Base-by-base conservation (phyloP, 805 yeast species). In the Ogataea thermomethanolica region DNA sequence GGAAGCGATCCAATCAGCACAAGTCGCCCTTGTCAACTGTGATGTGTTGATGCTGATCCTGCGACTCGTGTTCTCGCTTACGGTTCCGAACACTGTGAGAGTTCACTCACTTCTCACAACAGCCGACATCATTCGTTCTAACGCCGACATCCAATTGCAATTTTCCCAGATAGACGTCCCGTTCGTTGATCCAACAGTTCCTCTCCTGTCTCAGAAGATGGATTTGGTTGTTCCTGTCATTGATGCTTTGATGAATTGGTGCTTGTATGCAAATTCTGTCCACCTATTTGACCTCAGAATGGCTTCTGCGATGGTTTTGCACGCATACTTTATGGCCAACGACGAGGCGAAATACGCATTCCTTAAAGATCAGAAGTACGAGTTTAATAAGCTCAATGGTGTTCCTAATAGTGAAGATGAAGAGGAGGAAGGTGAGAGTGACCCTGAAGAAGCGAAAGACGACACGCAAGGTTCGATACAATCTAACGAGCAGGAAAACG, bases 81-180 rank as follows among this genome's bases (percentile, higher is more conserved):
- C 66, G 4, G 78, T 85, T 2, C 84, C 91, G 8, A 78, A 78
- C 43, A 63, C 71, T 2, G 73, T 90, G 3, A 76, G 95, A 46
- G 73, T 84, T 0, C 57, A 70, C 12, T 84, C 96, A 0, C 67
- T 93, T 24, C 65, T 81, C 4, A 79, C 95, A 0, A 78, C 87
- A 2, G 89, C 95, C 1, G 91, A 83, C 47, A 66, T 90, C 24
- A 81, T 93, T 4, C 65, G 80, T 34, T 73, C 78, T 23, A 88
- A 89, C 57, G 61, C 70, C 3, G 74, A 69, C 2, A 73, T 84
- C 25, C 99, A 93, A 60, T 64, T 66, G 10, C 78, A 78, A 43
- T 83, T 91, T 51, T 71, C 88, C 1, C 79, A 79, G 39, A 80
- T 91, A 10, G 98, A 93, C 60, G 96, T 93, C 7, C 99, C 99